phyloP scores from a whole-genome alignment of 805 yeast genomes.

The Candida cerambycidarum region DNA sequence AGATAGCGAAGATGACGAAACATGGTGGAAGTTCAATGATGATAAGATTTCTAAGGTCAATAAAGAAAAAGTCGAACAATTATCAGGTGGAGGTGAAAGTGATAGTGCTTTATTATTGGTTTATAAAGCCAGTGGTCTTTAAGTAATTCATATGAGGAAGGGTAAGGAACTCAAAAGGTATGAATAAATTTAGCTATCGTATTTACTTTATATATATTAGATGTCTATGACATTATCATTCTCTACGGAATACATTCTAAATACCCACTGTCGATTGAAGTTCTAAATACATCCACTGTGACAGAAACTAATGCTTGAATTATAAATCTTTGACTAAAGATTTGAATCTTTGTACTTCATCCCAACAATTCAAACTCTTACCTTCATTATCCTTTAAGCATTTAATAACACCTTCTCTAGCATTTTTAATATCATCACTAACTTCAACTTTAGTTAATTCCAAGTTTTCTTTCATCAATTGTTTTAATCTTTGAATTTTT shows the following conservation, averaged over 20 bases:
- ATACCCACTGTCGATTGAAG: no score
- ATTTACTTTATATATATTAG: conserved; percentile 3
- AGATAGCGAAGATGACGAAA: conserved; percentile 69
- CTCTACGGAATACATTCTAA: no score
- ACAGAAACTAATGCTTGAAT: no score
- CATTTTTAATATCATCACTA: conserved; percentile 39
- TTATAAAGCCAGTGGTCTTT: conserved; percentile 77
- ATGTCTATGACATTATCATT: neutral
- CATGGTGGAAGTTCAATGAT: conserved; percentile 95
- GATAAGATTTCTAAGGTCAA: conserved; percentile 79
- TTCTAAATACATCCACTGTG: no score
- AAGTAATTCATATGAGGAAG: no score
- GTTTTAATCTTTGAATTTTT: conserved; percentile 39
- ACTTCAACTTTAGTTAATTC: conserved; percentile 32
- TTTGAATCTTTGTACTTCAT: conserved; percentile 70
- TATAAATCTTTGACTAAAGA: conserved; percentile 51
- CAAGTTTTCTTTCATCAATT: conserved; percentile 34
- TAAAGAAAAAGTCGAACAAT: conserved; percentile 75
- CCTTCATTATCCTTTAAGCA: conserved; percentile 66
- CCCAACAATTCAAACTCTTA: conserved; percentile 78
- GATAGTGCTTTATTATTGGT: conserved; percentile 90
- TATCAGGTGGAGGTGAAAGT: conserved; percentile 98
- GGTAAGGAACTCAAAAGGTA: neutral
- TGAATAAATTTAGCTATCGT: neutral
- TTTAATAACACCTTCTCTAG: conserved; percentile 50